Evolutionary conservation across 805 yeast species (phyloP), one percentile per base, ranked within the genome.

Genomic region (Alloascoidea hylecoeti): DNA sequence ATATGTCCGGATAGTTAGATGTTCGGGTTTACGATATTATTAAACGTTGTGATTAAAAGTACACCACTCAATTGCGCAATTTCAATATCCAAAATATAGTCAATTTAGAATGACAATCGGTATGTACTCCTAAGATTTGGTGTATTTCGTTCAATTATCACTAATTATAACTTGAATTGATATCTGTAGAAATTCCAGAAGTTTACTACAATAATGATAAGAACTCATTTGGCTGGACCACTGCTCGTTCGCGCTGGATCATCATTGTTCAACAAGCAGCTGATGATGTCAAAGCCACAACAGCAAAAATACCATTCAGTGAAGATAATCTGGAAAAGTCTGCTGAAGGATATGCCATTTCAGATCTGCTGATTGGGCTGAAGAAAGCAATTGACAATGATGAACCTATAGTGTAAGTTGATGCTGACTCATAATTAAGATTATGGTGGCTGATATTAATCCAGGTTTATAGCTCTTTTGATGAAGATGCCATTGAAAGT

Each of bases 231-330:
- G 97, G 95, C 5, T 75, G 70, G 51, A 64, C 72, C 27, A 86
- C 97, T 0, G 80, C 83, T 5, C 67, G 72, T 44, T 63, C 65
- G 28, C 76, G 98, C 56, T 92, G 97, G 96, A 89, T 95, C 18
- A 74, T 73, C 39, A 84, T 92, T 46, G 51, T 88, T 35, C 64
- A 70, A 18, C 81, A 78, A 15, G 74, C 78, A 15, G 62, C 83
- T 35, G 70, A 66, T 17, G 96, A 88, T 51, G 59, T 78, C 33
- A 45, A 60, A 14, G 43, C 49, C n/a, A 52, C 61, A 15, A 49
- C 63, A 18, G 50, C 50, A n/a, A 44, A 49, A 17, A 17, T 46
- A 17, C 40, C 45, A 17, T 39, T 36, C 15, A 38, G 44, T 3
- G 44, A 48, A 4, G 44, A 48, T 2, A 53, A 54, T 15, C 51